These are phyloP conservation scores for Tetracladium maxilliforme DNA, from an alignment of 2,329 filamentous ascomycete genomes.

Conservation along the genomic window DNA sequence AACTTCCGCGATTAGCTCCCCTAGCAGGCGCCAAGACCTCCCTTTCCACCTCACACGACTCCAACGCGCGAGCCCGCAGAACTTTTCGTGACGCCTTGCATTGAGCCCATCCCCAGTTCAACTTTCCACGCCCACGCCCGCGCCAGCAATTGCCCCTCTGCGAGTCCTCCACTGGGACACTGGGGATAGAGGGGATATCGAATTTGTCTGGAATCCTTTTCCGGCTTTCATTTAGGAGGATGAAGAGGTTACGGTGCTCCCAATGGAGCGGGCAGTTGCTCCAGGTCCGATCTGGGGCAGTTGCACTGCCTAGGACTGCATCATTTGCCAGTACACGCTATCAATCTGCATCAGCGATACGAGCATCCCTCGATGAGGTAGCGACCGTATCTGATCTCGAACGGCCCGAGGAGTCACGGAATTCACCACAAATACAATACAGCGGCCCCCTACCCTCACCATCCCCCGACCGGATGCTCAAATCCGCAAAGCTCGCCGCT, in stretches of 20 bases:
- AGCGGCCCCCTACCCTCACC: conserved; percentile 51
- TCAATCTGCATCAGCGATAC: too few species aligned
- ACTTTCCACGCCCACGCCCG: neutral
- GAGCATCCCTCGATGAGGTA: too few species aligned
- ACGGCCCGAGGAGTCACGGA: conserved; percentile 2
- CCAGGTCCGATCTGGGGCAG: too few species aligned
- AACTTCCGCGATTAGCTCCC: too few species aligned
- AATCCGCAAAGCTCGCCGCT: conserved; percentile 81
- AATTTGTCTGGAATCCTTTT: too few species aligned
- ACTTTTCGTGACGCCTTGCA: neutral
- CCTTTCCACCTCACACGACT: neutral
- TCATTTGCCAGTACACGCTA: too few species aligned
- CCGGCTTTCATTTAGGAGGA: conserved; percentile 18
- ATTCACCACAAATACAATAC: conserved; percentile 12
- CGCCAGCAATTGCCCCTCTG: neutral
- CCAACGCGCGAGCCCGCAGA: neutral
- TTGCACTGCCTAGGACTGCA: neutral
- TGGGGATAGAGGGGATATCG: too few species aligned
- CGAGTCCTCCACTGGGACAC: too few species aligned
- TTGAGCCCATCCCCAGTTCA: neutral
- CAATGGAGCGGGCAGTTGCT: conserved; percentile 46
- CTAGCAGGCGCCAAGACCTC: too few species aligned
- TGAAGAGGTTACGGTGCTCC: conserved; percentile 48
- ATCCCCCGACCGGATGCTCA: conserved; percentile 45
- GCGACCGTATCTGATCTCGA: too few species aligned